These are phyloP conservation scores for Aureobasidium vineae DNA, from an alignment of 2,329 filamentous ascomycete genomes.

Conservation along the genomic window DNA sequence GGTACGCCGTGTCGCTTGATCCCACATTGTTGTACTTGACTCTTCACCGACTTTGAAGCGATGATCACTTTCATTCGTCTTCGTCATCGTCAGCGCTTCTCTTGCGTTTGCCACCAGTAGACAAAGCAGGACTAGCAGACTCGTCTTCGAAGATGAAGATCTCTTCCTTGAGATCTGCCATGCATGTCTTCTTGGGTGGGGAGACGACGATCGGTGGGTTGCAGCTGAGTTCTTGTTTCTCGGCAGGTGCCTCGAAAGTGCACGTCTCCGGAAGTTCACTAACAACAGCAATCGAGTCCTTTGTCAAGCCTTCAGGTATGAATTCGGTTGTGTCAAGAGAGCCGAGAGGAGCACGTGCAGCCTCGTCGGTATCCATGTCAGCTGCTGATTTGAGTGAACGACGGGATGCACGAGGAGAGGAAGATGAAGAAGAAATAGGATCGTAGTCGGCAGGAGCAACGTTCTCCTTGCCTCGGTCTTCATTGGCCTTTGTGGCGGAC, in stretches of 20 bases:
- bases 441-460: slow-evolving; percentile 64
- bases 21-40: neutral
- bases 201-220: slow-evolving; percentile 1
- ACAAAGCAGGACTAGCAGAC: slow-evolving; percentile 14
- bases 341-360: slow-evolving; percentile 35
- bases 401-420: neutral
- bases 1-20: slow-evolving; percentile 3
- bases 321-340: slow-evolving; percentile 40
- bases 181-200: neutral
- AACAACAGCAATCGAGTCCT: slow-evolving; percentile 37
- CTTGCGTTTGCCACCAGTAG: slow-evolving; percentile 21
- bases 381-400: slow-evolving; percentile 18
- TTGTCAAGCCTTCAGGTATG: slow-evolving; percentile 37
- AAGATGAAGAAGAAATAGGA: neutral
- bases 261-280: slow-evolving; percentile 28
- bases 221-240: neutral
- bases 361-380: slow-evolving; percentile 39
- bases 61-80: neutral
- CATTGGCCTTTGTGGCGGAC: slow-evolving; percentile 56
- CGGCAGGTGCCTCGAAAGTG: neutral
- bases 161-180: neutral
- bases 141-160: slow-evolving; percentile 24
- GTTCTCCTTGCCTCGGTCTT: slow-evolving; percentile 82
- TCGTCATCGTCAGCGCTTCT: slow-evolving; percentile 5
- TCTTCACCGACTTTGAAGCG: neutral